Evolutionary conservation across 352 stramenopile species (phyloP).

Genomic region (Pythium sp.): DNA sequence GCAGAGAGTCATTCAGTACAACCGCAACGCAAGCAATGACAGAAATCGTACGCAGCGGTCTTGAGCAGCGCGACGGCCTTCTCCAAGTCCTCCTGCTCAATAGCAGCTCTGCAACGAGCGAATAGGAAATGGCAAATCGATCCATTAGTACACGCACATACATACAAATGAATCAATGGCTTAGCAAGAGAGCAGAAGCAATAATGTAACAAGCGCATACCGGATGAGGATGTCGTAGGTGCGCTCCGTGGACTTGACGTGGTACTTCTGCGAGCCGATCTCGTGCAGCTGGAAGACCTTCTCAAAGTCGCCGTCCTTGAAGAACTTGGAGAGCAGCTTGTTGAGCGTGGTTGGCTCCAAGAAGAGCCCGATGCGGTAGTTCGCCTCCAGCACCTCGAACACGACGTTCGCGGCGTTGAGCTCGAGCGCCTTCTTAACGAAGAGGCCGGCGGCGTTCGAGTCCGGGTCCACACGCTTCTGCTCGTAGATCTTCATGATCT

Average conservation of each 20-base stretch:
- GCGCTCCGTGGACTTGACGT: conserved; percentile 80
- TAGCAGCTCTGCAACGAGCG: conserved; percentile 38
- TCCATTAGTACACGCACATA: neutral
- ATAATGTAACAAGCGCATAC: conserved; percentile 18
- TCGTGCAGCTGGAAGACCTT: conserved; percentile 79
- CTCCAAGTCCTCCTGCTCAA: conserved; percentile 70
- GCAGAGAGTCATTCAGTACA: too few relatives aligned
- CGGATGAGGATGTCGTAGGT: conserved; percentile 85
- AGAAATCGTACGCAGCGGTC: conserved; percentile 55
- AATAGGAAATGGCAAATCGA: neutral
- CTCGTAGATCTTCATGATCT: conserved; percentile 89
- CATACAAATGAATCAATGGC: neutral
- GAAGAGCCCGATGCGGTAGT: conserved; percentile 84
- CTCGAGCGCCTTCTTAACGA: conserved; percentile 84
- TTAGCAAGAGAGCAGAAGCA: neutral
- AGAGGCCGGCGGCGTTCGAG: conserved; percentile 65
- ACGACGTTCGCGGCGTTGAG: conserved; percentile 65
- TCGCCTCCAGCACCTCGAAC: conserved; percentile 76
- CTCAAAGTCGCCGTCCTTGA: conserved; percentile 73
- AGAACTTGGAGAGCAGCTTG: conserved; percentile 82
- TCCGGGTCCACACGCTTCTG: conserved; percentile 81
- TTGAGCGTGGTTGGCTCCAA: conserved; percentile 77
- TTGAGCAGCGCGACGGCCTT: conserved; percentile 72
- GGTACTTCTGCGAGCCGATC: conserved; percentile 75
- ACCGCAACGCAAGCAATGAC: neutral